Evolutionary conservation across 2,329 filamentous ascomycete genomes (phyloP).

Genomic region (Blastomyces percursus): DNA sequence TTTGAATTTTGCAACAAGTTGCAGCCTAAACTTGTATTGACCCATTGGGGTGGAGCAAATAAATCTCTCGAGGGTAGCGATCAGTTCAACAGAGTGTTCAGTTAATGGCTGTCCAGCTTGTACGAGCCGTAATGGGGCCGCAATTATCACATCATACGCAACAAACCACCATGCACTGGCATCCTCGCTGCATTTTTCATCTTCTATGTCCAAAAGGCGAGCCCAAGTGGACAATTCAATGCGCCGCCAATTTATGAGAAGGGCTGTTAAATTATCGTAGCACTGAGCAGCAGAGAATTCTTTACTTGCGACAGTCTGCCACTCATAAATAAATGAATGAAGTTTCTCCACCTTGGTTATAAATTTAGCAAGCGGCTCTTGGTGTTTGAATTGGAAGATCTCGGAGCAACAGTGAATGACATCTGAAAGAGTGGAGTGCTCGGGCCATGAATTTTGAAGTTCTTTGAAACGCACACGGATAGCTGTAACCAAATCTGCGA

Average conservation of each 20-base stretch:
- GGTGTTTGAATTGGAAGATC: slow-evolving; percentile 62
- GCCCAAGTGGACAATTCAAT: slow-evolving; percentile 90
- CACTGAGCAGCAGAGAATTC: slow-evolving; percentile 58
- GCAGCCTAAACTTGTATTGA: slow-evolving; percentile 63
- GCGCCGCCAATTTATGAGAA: slow-evolving; percentile 80
- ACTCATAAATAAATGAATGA: slow-evolving; percentile 76
- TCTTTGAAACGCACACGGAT: slow-evolving; percentile 62
- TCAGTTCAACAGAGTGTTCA: slow-evolving; percentile 54
- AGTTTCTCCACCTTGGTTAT: slow-evolving; percentile 81
- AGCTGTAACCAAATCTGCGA: slow-evolving; percentile 58
- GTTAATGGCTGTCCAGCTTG: slow-evolving; percentile 49
- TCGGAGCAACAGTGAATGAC: slow-evolving; percentile 65
- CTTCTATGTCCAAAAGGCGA: slow-evolving; percentile 74
- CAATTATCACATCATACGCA: slow-evolving; percentile 80
- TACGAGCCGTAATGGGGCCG: slow-evolving; percentile 57
- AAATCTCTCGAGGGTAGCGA: slow-evolving; percentile 69
- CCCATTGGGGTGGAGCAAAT: slow-evolving; percentile 69
- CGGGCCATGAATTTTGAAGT: slow-evolving; percentile 53
- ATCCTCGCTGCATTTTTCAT: slow-evolving; percentile 60
- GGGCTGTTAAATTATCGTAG: slow-evolving; percentile 66
- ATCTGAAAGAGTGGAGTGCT: slow-evolving; percentile 70
- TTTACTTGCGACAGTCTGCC: slow-evolving; percentile 84
- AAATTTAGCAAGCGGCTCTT: slow-evolving; percentile 75
- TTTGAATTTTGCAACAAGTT: slow-evolving; percentile 52
- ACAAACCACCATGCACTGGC: slow-evolving; percentile 94